These are phyloP conservation scores for Fusarium foetens DNA, from an alignment of 2,329 filamentous ascomycete genomes.

Conservation along the genomic window DNA sequence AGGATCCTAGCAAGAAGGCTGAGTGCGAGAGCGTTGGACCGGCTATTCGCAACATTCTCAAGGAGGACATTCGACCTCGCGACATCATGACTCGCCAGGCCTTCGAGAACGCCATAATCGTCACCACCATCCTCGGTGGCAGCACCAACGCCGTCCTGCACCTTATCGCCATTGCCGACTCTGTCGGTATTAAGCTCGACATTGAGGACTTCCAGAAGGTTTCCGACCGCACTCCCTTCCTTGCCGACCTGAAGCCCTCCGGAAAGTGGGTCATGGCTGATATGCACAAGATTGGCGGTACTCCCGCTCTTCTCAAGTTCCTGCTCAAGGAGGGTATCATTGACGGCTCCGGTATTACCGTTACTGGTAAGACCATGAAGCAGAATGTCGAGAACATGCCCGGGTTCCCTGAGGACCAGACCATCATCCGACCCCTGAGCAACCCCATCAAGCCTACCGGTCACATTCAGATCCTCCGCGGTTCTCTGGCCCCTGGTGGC, in stretches of 20 bases:
- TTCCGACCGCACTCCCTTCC: slow-evolving; percentile 80
- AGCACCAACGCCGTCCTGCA: slow-evolving; percentile 89
- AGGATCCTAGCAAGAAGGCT: slow-evolving; percentile 74
- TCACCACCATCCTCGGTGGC: slow-evolving; percentile 84
- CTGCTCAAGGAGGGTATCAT: slow-evolving; percentile 85
- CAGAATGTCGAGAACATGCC: slow-evolving; percentile 84
- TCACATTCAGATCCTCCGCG: slow-evolving; percentile 88
- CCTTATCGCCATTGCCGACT: slow-evolving; percentile 84
- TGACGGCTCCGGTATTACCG: slow-evolving; percentile 81
- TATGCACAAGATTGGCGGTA: slow-evolving; percentile 86
- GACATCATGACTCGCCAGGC: slow-evolving; percentile 84
- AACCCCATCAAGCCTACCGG: slow-evolving; percentile 89
- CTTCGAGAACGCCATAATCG: slow-evolving; percentile 86
- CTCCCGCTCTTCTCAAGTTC: slow-evolving; percentile 87
- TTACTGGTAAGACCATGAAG: slow-evolving; percentile 89
- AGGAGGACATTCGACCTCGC: slow-evolving; percentile 78
- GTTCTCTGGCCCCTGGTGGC: slow-evolving; percentile 85
- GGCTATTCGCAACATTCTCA: slow-evolving; percentile 78
- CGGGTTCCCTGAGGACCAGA: slow-evolving; percentile 78
- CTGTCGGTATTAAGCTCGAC: slow-evolving; percentile 82
- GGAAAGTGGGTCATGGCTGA: slow-evolving; percentile 90
- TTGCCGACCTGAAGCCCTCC: slow-evolving; percentile 85
- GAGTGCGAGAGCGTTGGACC: slow-evolving; percentile 79
- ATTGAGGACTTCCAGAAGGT: slow-evolving; percentile 89
- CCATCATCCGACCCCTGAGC: slow-evolving; percentile 81